Evolutionary conservation across 2,329 filamentous ascomycete genomes (phyloP).

Genomic region (Scedosporium apiospermum): DNA sequence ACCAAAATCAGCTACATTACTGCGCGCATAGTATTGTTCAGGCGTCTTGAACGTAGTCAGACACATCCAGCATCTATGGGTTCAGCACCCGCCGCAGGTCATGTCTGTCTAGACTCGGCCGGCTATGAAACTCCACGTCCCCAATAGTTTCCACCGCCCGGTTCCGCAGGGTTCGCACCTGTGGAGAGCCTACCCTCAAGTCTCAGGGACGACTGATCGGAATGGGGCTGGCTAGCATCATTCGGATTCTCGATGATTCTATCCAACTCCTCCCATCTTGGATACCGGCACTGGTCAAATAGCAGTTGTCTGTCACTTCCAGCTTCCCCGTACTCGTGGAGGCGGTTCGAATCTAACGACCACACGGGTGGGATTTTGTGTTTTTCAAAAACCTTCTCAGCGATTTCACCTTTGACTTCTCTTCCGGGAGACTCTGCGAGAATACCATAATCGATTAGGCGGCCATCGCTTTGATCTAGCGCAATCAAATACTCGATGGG

Average conservation of each 20-base stretch:
- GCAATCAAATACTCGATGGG: not conserved
- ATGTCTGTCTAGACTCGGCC: too few species aligned
- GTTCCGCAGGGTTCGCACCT: not conserved
- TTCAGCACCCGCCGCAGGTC: too few species aligned
- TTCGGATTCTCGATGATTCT: not conserved
- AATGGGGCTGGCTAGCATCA: not conserved
- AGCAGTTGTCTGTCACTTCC: not conserved
- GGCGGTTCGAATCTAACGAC: not conserved
- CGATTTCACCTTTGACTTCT: not conserved
- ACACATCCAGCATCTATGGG: too few species aligned
- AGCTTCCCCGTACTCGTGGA: not conserved
- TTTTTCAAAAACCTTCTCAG: not conserved
- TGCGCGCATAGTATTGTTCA: too few species aligned
- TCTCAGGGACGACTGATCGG: not conserved
- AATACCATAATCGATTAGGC: not conserved
- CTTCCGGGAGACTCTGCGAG: not conserved
- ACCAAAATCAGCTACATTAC: too few species aligned
- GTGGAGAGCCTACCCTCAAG: not conserved
- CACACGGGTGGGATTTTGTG: not conserved
- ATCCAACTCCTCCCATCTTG: not conserved
- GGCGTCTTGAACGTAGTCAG: too few species aligned
- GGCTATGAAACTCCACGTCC: too few species aligned
- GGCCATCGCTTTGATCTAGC: not conserved
- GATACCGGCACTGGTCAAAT: not conserved
- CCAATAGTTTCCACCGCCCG: too few species aligned